Base-by-base conservation (phyloP, 2,329 filamentous ascomycete genomes). In the Fusarium albosuccineum region DNA sequence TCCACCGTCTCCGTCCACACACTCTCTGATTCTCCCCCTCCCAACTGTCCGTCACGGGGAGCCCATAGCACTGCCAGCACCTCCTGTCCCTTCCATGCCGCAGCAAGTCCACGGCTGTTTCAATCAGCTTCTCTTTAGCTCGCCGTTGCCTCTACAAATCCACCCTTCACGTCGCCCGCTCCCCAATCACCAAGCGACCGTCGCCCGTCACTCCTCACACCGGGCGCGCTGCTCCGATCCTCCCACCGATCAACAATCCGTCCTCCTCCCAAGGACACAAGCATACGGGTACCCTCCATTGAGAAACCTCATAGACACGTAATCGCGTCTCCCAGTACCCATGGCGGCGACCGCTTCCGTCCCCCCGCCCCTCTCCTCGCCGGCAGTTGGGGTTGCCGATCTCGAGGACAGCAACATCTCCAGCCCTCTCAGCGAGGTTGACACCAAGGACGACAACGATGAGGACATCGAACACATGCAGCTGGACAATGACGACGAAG, bases 361-460 rank as follows among this genome's bases (percentile, higher is more conserved):
- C 75, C 79, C 82, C 71, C 79, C 81, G 71, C 82, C 83, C 68
- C 82, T 83, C 72, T 82, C 84, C 64, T 82, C 85, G 33, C 57
- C 73, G 29, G 70, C 68, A 54, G 60, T 69, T 64, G 75, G 73
- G 67, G 75, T 63, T 58, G 80, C 81, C 67, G 86, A 86, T 73
- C 81, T 82, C 66, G 86, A 87, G 71, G 89, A 90, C 73, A 92
- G 91, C 77, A 90, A 89, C 76, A 85, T 92, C 54, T 97, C 94
- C 39, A 98, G 95, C 79, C 96, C 94, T 74, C 85, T 98, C 72
- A 97, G 93, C 81, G 95, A 97, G 73, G 92, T 97, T 58, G 94
- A 94, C 74, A 92, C 97, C 73, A 88, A 88, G 73, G 90, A 92
- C 65, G 86, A 83, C 42, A 91, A 92, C 52, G 89, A 92, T 66